Base-by-base conservation (phyloP, 345 rosid species). In the Rhodamnia rubescens region DNA sequence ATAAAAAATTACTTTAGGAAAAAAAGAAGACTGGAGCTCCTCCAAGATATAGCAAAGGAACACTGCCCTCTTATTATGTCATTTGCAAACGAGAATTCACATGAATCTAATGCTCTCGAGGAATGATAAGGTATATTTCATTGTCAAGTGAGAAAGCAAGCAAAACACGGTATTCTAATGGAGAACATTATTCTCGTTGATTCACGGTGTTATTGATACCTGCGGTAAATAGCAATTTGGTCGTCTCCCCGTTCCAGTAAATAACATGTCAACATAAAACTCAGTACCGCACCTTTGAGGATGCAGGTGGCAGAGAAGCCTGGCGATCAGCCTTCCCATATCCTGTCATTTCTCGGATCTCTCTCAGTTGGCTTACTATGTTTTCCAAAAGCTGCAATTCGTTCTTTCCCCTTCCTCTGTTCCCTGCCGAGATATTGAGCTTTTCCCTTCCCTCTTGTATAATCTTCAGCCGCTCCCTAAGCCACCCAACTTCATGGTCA, bases 341-440 rank as follows among this genome's bases (percentile, higher is more conserved):
- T 74, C 90, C 93, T 83, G 88, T 86, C 54, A 87, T 84, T 83
- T 85, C 90, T n/a, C 86, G 91, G 83, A 92, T 86, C 86, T 91
- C 91, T 87, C 52, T 88, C 87, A 92, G 91, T 83, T 92, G 92
- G 85, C 88, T 89, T 42, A 88, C 83, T 58, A 90, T 87, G 82
- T 92, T 92, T 82, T 95, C 96, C 88, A 91, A 83, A 81, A 90
- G 90, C 83, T 92, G 90, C 87, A 91, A 83, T 54, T 89, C 90
- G 58, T 78, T 78, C 54, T 86, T 88, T 49, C 90, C 90, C 78
- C 86, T 89, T 80, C 88, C 94, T 88, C 88, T 83, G 64, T 87
- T 86, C 85, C 90, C 92, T 0, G 87, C 53, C 32, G 92, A 88
- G 55, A 85, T 75, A 51, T 85, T 88, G 81, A 90, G 88, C 87